Conservation (phyloP, 352 stramenopile genomes). For the Phytopythium aichiense region DNA sequence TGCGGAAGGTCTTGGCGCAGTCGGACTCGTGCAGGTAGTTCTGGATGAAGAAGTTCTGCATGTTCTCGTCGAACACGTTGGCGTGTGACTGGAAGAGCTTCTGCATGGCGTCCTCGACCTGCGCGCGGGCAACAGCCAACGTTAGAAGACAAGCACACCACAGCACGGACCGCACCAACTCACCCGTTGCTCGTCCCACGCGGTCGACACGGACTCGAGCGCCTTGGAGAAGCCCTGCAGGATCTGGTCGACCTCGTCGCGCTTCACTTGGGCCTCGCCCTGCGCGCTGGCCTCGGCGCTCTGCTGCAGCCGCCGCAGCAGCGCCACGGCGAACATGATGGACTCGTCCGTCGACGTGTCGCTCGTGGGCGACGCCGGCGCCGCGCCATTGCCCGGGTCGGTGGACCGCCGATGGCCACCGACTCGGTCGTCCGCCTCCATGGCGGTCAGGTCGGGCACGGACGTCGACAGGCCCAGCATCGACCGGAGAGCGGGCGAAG, state of each 20-base stretch:
- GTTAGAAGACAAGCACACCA: background rate
- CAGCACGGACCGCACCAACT: background rate
- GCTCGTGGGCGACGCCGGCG: constrained; percentile 15
- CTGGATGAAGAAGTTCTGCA: constrained; percentile 86
- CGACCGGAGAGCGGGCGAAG: background rate
- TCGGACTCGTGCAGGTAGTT: constrained; percentile 82
- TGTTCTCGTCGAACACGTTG: constrained; percentile 82
- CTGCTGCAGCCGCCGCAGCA: constrained; percentile 58
- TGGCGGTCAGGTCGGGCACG: constrained; percentile 5
- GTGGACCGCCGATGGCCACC: background rate
- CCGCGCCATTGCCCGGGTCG: background rate
- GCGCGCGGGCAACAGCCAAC: background rate
- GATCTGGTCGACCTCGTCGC: constrained; percentile 54
- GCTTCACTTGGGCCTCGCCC: constrained; percentile 34
- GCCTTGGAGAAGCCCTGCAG: constrained; percentile 53
- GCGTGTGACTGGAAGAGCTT: constrained; percentile 71
- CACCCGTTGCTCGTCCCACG: constrained; percentile 36
- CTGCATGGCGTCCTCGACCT: constrained; percentile 67
- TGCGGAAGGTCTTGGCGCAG: constrained; percentile 62
- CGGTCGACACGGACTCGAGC: constrained; percentile 38
- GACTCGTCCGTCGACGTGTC: constrained; percentile 26
- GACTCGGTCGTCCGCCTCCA: background rate
- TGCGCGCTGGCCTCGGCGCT: constrained; percentile 24
- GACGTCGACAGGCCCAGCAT: constrained; percentile 13
- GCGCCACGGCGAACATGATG: constrained; percentile 50